Base-by-base conservation (phyloP, 345 rosid species). In the Pugionium cornutum region DNA sequence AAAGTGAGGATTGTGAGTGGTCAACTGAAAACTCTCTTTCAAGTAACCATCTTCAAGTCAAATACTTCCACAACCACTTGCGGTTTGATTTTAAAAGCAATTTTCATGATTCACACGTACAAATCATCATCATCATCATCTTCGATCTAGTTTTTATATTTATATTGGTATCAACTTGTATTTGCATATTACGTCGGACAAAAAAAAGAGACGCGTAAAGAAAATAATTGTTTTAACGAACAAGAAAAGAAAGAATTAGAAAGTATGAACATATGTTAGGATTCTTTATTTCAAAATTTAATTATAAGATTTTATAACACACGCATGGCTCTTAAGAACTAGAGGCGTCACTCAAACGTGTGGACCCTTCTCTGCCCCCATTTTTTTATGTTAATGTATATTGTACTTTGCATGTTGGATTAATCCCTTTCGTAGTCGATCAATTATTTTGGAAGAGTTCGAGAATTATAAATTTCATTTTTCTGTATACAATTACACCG, bases 321-420 rank as follows among this genome's bases (percentile, higher is more conserved):
- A 68, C 72, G 51, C 31, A 68, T 52, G 66, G 30, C 49, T 58
- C 50, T 58, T 39, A 55, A 9, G 4, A 56, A 46, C 7, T 46
- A 30, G 35, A 47, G 47, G 36, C 32, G 55, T 33, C 41, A 34
- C 6, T 56, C 63, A 46, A 56, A 46, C 55, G 64, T 47, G 72
- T 67, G 57, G 72, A 67, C 71, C 71, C 64, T 67, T 18, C 71
- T 35, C 39, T 6, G 36, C 46, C 62, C 27, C 18, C 18, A 10
- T 28, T 44, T 33, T 33, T 32, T 3, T 33, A 18, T 18, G 18
- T 50, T 47, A 1, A 54, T 39, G 64, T 46, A 48, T 36, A 5
- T 29, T 32, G 32, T 37, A 28, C 37, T 41, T 47, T 67, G 64
- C 64, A 47, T 67, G 64, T 37, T 67, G 55, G 48, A 46, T 56